Evolutionary conservation across 208 protist species (phyloP).

Genomic region (Trypanosoma conorhini): DNA sequence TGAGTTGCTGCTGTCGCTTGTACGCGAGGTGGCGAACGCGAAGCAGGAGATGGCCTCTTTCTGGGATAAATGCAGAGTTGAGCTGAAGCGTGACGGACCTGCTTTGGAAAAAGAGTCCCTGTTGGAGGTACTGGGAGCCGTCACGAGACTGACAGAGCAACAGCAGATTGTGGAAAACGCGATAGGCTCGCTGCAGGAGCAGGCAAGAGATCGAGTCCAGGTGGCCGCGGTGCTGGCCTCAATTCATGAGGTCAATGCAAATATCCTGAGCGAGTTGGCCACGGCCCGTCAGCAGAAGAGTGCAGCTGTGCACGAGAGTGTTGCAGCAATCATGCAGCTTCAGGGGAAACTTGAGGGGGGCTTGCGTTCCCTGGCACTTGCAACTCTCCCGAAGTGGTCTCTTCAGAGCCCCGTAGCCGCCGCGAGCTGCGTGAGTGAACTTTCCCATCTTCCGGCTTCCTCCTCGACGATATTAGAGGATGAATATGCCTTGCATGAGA

Average conservation of each 20-base stretch:
- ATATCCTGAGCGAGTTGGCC: slow-evolving; percentile 4
- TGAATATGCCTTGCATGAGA: slow-evolving; percentile 6
- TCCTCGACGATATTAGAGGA: not conserved
- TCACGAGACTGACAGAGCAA: not conserved
- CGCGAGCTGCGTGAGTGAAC: not conserved
- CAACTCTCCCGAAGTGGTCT: too few relatives aligned
- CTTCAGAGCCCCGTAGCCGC: not conserved
- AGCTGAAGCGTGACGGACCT: not conserved
- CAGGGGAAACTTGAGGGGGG: not conserved
- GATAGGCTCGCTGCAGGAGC: not conserved
- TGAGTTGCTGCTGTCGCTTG: not conserved
- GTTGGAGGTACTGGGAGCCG: not conserved
- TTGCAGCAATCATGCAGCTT: not conserved
- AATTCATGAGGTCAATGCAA: slow-evolving; percentile 7
- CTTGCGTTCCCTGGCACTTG: not conserved
- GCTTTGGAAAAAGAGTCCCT: not conserved
- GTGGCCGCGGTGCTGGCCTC: not conserved
- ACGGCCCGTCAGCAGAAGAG: not conserved
- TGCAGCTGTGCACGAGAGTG: not conserved
- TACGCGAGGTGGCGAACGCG: slow-evolving; percentile 4
- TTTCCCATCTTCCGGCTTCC: not conserved
- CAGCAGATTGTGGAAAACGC: not conserved
- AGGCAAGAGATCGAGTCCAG: not conserved
- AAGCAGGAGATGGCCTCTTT: slow-evolving; percentile 1
- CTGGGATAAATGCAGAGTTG: not conserved